Percentiles rank a stretch among this genome's conserved stretches.
phyloP scores from a whole-genome alignment of 2,329 filamentous ascomycete species.

The Fusarium clavum region DNA sequence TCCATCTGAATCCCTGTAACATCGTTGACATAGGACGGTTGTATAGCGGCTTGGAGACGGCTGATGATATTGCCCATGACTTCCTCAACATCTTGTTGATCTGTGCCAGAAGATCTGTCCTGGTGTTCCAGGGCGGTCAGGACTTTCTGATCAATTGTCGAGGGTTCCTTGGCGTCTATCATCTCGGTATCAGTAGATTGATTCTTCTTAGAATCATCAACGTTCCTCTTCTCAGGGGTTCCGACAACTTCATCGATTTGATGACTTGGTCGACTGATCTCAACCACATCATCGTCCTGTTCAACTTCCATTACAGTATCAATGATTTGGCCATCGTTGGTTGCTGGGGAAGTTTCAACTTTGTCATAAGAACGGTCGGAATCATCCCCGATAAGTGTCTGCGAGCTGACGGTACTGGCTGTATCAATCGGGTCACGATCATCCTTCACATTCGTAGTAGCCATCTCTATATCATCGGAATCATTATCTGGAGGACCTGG shows the following conservation, averaged over 20 bases:
- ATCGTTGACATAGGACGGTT: conserved; percentile 70
- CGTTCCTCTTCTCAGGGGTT: conserved; percentile 12
- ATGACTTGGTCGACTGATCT: conserved; percentile 5
- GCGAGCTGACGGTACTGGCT: conserved; percentile 62
- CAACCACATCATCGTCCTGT: conserved; percentile 29
- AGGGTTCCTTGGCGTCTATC: conserved; percentile 48
- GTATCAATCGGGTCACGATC: conserved; percentile 52
- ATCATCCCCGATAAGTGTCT: conserved; percentile 61
- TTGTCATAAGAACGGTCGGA: conserved; percentile 53
- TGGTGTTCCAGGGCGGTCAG: conserved; percentile 59
- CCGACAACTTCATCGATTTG: not conserved
- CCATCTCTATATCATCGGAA: conserved; percentile 51
- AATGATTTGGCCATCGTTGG: conserved; percentile 40
- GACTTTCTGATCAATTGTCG: conserved; percentile 60
- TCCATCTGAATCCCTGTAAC: conserved; percentile 82
- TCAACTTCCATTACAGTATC: conserved; percentile 42
- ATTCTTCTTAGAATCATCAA: not conserved
- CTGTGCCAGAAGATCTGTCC: conserved; percentile 62
- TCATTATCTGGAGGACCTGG: conserved; percentile 51
- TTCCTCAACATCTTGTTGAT: conserved; percentile 96
- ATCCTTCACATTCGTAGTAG: conserved; percentile 50
- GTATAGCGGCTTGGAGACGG: conserved; percentile 89
- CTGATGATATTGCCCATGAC: conserved; percentile 94
- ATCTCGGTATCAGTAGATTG: conserved; percentile 45
- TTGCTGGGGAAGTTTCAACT: conserved; percentile 40